phyloP scores from a whole-genome alignment of 2,329 filamentous ascomycete genomes.

The Colletotrichum nymphaeae region DNA sequence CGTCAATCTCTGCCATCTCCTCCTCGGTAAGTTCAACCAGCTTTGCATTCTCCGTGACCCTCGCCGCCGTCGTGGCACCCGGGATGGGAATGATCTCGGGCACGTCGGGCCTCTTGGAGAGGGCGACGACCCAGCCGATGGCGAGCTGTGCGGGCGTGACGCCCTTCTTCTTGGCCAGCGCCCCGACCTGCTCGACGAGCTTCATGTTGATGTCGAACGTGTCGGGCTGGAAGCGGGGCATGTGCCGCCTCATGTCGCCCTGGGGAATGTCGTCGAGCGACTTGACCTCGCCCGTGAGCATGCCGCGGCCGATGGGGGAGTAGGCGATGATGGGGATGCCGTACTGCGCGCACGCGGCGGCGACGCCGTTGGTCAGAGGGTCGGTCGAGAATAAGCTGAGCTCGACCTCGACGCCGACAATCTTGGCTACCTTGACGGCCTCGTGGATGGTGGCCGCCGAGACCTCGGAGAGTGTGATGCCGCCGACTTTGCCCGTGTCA shows the following conservation, averaged over 20 bases:
- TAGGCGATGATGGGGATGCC: constrained; percentile 79
- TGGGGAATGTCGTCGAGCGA: constrained; percentile 65
- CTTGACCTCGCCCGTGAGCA: constrained; percentile 66
- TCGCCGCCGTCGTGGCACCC: constrained; percentile 66
- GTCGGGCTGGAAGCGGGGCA: constrained; percentile 71
- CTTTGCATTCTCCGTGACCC: constrained; percentile 71
- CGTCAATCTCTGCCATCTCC: constrained; percentile 63
- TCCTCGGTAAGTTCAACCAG: constrained; percentile 59
- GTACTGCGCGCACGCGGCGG: constrained; percentile 68
- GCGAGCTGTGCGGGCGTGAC: constrained; percentile 74
- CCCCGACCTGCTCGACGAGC: constrained; percentile 68
- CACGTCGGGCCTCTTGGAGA: constrained; percentile 63
- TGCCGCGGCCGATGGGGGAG: constrained; percentile 73
- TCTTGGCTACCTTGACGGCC: constrained; percentile 55
- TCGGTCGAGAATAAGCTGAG: constrained; percentile 62
- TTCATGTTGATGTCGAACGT: constrained; percentile 74
- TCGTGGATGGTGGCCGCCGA: constrained; percentile 60
- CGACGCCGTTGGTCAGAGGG: constrained; percentile 62
- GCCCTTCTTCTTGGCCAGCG: constrained; percentile 69
- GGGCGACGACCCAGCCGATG: constrained; percentile 69
- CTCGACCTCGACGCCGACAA: constrained; percentile 65
- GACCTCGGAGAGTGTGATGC: constrained; percentile 64
- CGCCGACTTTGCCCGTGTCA: constrained; percentile 62
- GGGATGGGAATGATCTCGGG: constrained; percentile 74
- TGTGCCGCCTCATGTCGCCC: constrained; percentile 55